Conservation (phyloP, 495 filamentous ascomycete species). For the Filosporella fistucella region DNA sequence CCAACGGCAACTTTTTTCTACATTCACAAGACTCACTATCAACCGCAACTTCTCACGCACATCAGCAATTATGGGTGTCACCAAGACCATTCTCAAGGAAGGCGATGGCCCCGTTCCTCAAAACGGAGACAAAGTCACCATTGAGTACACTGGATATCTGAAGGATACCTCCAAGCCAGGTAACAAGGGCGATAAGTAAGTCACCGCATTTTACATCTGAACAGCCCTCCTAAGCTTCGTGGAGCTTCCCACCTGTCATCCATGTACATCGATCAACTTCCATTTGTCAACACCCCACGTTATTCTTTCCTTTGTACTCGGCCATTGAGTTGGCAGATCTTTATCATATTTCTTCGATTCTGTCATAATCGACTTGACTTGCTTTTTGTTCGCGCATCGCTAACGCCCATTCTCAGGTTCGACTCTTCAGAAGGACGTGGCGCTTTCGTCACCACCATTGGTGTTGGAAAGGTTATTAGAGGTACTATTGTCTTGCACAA, state of each 20-base stretch:
- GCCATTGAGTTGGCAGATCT: no score
- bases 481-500: conserved; percentile 41
- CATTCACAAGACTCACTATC: neutral
- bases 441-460: conserved; percentile 64
- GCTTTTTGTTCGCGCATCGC: no score
- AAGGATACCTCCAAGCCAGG: conserved; percentile 54
- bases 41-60: conserved; percentile 21
- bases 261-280: no score
- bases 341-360: no score
- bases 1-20: conserved; percentile 4
- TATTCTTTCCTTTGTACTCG: no score
- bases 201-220: no score
- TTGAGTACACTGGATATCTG: conserved; percentile 81
- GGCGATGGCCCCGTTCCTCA: conserved; percentile 49
- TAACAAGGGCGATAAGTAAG: conserved; percentile 44
- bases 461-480: conserved; percentile 72
- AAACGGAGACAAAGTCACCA: conserved; percentile 62
- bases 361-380: no score
- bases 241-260: no score
- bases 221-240: no score
- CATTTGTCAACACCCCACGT: no score
- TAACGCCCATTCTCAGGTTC: conserved; percentile 50
- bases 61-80: conserved; percentile 42
- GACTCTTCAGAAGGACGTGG: conserved; percentile 68
- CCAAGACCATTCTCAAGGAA: conserved; percentile 36